Base-by-base conservation (phyloP, 2,329 filamentous ascomycete genomes). In the Nemania sp. region DNA sequence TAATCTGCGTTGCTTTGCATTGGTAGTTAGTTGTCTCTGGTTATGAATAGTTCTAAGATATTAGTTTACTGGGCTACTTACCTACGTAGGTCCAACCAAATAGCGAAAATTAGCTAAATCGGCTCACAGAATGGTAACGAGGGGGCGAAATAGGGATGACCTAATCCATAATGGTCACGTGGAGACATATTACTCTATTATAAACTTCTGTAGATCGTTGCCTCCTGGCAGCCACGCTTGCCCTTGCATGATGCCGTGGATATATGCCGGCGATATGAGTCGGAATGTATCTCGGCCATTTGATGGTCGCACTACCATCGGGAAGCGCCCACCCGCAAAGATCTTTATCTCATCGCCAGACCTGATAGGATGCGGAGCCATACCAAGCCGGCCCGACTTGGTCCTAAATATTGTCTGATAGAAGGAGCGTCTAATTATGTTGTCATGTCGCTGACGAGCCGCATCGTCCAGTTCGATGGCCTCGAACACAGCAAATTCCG, bases 401-500 rank as follows among this genome's bases (percentile, higher is more conserved):
- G 41, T 45, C 41, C 41, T 45, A 45, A 45, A 45, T 45, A 45
- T 45, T 15, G 41, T n/a, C n/a, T 45, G 41, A 45, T 45, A 45
- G 41, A 45, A 45, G 41, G 41, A 45, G 41, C 41, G 41, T 15
- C 41, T 45, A n/a, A 45, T 15, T 45, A 45, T 45, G 11, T 45
- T 45, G 5, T 45, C 41, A 45, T 45, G 41, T 13, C 41, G 41
- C 41, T 45, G 11, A 45, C 41, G 41, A n/a, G 11, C 41, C 13
- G 41, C 41, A n/a, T 45, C 41, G n/a, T 45, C n/a, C 11, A 15
- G 41, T 13, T 45, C 41, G 41, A 45, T 45, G 41, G 41, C 41
- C 41, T 45, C 41, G 41, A 45, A 45, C n/a, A 45, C 41, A n/a
- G 41, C 41, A 45, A 45, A 45, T 45, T 45, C 41, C 41, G 41